phyloP scores from a whole-genome alignment of 371 early-diverging fungal genomes.

The Mortierella sp. region DNA sequence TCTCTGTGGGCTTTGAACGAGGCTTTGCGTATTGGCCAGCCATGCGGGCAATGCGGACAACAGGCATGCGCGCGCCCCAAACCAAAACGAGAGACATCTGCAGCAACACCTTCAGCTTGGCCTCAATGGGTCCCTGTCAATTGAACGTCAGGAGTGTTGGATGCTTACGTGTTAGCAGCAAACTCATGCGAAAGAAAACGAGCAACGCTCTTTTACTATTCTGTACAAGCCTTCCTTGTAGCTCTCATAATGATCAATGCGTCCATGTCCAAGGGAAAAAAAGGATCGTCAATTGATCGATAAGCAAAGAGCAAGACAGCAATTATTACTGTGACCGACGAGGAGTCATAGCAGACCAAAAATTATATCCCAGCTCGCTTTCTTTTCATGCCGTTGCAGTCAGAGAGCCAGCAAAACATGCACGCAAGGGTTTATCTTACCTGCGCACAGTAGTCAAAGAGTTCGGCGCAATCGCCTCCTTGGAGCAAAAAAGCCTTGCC shows the following conservation, averaged over 20 bases:
- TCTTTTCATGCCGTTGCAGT: neutral
- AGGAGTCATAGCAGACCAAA: slow-evolving; percentile 29
- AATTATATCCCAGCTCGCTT: neutral
- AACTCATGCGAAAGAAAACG: neutral
- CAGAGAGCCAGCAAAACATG: neutral
- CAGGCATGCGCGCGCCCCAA: slow-evolving; percentile 94
- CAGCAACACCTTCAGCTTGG: slow-evolving; percentile 94
- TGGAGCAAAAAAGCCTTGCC: slow-evolving; percentile 95
- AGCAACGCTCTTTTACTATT: neutral
- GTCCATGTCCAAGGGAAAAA: neutral
- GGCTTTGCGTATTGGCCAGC: slow-evolving; percentile 98
- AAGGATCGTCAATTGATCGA: neutral
- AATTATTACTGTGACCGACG: slow-evolving; percentile 23
- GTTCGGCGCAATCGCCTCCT: slow-evolving; percentile 98
- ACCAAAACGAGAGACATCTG: slow-evolving; percentile 97
- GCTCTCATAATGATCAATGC: neutral
- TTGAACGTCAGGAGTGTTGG: neutral
- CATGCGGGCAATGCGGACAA: slow-evolving; percentile 97
- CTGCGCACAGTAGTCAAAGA: slow-evolving; percentile 95
- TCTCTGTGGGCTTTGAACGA: slow-evolving; percentile 92
- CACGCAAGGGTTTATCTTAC: slow-evolving; percentile 53
- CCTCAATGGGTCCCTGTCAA: slow-evolving; percentile 85
- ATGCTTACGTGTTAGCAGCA: neutral
- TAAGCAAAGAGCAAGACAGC: neutral
- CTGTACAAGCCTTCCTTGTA: neutral